Conservation (phyloP, 1,139 yeast species). For the Taphrina wiesneri region DNA sequence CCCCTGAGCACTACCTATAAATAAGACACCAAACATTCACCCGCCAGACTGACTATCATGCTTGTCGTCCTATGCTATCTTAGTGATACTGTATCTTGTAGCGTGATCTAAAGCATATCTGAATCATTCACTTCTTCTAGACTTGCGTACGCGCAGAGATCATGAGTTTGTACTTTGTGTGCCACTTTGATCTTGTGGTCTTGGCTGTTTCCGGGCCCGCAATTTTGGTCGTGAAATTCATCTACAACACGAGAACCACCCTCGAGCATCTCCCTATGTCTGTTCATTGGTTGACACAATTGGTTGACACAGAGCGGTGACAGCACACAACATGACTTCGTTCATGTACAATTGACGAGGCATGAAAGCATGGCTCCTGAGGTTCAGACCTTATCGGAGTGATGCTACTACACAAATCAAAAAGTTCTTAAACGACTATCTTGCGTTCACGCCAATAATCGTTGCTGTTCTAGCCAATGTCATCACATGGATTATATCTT, state of each 20-base stretch:
- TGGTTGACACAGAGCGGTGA: too few relatives aligned
- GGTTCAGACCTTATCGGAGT: background rate
- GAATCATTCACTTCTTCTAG: background rate
- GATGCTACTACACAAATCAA: background rate
- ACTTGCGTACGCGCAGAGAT: too few relatives aligned
- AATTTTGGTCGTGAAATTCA: background rate
- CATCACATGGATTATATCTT: conserved; percentile 29
- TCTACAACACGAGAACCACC: background rate
- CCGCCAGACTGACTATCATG: too few relatives aligned
- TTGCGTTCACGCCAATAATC: conserved; percentile 24
- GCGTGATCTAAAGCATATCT: too few relatives aligned
- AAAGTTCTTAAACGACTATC: background rate
- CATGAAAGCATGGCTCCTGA: background rate
- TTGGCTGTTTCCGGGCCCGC: conserved; percentile 1
- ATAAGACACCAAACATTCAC: too few relatives aligned
- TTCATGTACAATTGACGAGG: background rate
- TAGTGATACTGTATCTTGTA: too few relatives aligned
- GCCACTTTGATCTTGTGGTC: background rate
- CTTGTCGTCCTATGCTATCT: too few relatives aligned
- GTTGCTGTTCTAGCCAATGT: conserved; percentile 16
- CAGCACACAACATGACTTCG: background rate
- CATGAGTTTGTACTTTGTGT: too few relatives aligned
- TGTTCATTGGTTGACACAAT: too few relatives aligned
- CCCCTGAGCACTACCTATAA: background rate
- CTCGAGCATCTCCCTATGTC: background rate